Base-by-base conservation (phyloP, 2,329 filamentous ascomycete species). In the Botrytis galanthina region DNA sequence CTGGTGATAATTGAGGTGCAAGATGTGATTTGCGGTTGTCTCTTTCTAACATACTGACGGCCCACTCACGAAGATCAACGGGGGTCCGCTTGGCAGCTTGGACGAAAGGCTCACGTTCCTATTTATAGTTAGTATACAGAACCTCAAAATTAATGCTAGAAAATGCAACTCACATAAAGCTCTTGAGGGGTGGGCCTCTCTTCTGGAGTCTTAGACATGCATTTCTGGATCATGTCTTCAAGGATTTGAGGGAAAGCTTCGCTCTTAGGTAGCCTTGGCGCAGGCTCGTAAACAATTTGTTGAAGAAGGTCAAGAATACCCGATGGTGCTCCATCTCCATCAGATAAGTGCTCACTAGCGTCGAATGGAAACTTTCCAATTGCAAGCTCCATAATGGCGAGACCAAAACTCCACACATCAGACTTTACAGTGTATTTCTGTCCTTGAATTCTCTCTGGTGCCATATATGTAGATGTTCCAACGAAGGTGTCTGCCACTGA, bases 391-490 rank as follows among this genome's bases (percentile, higher is more conserved):
- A 99, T 98, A 75, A 99, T 90, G 0, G 92, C 92, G 77, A 99
- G 86, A 46, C 96, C 96, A 76, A 98, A 97, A 87, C 74, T 98
- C 96, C 96, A 99, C 6, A 99, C 96, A 82, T 99, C 96, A 20
- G 95, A 98, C 83, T 98, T 98, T 80, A 99, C 95, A 0, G 95
- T 97, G 83, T 99, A 99, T 79, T 93, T 94, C 76, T 96, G 94
- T 75, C 96, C 96, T 82, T 98, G 95, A 78, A 99, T 99, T 82
- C 96, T 90, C 85, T 99, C 96, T 0, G 96, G 96, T 0, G 96
- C 96, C 96, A 99, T 99, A 86, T 99, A 99, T 73, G 96, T 99
- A 54, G 96, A 98, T 2, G 96, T 99, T 71, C 96, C 96, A 51
- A 99, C 96, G 80, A 99, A 99, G 0, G 96, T 99, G 81, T 98